phyloP scores from a whole-genome alignment of 2,329 filamentous ascomycete species.

The Penicillium italicum region DNA sequence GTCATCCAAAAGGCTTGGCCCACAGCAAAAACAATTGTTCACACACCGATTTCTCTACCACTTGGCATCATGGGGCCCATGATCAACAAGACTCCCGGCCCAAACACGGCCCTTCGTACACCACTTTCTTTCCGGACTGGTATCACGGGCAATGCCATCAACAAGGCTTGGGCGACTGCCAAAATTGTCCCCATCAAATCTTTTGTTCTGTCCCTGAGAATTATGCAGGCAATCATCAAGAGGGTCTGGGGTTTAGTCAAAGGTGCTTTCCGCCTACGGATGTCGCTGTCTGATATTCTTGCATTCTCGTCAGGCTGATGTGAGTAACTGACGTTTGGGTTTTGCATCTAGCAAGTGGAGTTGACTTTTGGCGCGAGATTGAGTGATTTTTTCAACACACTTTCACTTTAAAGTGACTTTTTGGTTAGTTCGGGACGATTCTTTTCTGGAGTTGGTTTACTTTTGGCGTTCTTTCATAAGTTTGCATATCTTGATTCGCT shows the following conservation, averaged over 20 bases:
- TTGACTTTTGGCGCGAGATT: not conserved
- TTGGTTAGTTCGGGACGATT: not conserved
- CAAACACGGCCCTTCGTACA: not conserved
- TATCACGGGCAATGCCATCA: not conserved
- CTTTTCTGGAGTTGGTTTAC: not conserved
- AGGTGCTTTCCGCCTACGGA: not conserved
- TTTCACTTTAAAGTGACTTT: not conserved
- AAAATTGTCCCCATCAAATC: too few species aligned
- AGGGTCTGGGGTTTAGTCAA: not conserved
- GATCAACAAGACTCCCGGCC: not conserved
- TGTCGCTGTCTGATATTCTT: not conserved
- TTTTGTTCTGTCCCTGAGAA: not conserved
- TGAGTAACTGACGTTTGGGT: not conserved
- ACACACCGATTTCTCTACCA: fast-evolving
- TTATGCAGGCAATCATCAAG: not conserved
- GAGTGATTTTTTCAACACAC: not conserved
- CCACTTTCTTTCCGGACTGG: too few species aligned
- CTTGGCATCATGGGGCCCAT: not conserved
- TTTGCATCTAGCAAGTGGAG: not conserved
- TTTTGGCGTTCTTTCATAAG: not conserved
- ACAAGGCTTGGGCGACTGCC: not conserved
- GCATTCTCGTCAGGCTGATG: not conserved
- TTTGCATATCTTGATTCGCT: not conserved
- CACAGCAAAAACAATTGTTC: too few species aligned
- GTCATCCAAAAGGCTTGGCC: not conserved